Evolutionary conservation across 2,329 filamentous ascomycete genomes (phyloP).

Genomic region (Mollisiaceae sp.): DNA sequence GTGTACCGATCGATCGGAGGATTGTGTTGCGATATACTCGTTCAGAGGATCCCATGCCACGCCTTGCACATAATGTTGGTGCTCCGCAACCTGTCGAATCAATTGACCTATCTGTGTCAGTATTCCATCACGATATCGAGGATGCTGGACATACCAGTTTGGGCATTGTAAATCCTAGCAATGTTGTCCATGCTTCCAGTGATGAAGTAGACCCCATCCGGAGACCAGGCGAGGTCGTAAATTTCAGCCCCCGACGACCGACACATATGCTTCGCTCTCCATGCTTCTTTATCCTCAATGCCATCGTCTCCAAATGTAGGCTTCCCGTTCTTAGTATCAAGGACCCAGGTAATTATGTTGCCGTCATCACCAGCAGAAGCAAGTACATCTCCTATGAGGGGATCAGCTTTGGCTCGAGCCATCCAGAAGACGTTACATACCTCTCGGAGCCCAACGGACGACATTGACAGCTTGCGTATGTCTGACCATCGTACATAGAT

Average conservation of each 20-base stretch:
- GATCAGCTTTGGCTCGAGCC: conserved; percentile 14
- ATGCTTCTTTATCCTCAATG: conserved; percentile 92
- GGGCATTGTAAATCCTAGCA: conserved; percentile 93
- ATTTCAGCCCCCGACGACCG: conserved; percentile 94
- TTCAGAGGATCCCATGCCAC: conserved; percentile 98
- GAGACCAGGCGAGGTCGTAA: conserved; percentile 98
- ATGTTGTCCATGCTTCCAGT: conserved; percentile 99
- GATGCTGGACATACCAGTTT: conserved; percentile 69
- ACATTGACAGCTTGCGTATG: conserved; percentile 99
- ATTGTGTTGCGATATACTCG: conserved; percentile 97
- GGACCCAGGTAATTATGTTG: conserved; percentile 95
- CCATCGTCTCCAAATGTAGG: conserved; percentile 79
- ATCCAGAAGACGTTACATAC: conserved; percentile 54
- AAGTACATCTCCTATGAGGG: conserved; percentile 77
- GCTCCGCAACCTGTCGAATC: conserved; percentile 93
- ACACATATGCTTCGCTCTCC: conserved; percentile 98
- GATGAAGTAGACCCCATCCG: conserved; percentile 95
- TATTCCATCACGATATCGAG: conserved; percentile 13
- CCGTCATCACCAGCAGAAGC: conserved; percentile 97
- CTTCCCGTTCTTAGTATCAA: conserved; percentile 71
- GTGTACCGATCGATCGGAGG: conserved; percentile 95
- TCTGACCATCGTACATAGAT: conserved; percentile 88
- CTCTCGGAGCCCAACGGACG: conserved; percentile 92
- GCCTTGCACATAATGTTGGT: conserved; percentile 97
- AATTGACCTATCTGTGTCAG: conserved; percentile 54